Evolutionary conservation across 345 rosid species (phyloP), one percentile per base, ranked within the genome.

Genomic region (Salix caprea): DNA sequence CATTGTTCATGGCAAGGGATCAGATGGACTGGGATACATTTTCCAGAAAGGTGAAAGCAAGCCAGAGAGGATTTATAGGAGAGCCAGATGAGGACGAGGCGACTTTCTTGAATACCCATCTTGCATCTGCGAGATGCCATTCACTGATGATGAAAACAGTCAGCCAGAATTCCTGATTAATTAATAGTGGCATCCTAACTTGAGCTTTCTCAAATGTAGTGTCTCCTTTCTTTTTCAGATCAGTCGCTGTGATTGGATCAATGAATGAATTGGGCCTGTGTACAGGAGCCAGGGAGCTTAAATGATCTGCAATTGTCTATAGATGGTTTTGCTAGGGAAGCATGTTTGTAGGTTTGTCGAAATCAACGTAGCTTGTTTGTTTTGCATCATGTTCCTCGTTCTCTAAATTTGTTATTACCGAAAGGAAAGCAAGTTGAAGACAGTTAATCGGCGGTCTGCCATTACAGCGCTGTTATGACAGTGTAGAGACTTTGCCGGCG

Each of bases 21-120:
- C 75, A 66, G 82, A 94, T 92, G 96, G 90, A 86, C 73, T 94
- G 96, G 98, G 88, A 89, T 60, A 84, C 91, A 19, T 92, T 96
- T 67, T 82, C 97, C 75, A 89, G 82, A 79, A 94, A 88, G 81
- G 96, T 96, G n/a, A 96, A 91, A 85, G 84, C 94, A 8, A 83
- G 87, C 79, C 97, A 96, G 83, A 93, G 93, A 75, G 99, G 97
- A 79, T 96, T 91, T 84, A 90, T 94, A 96, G 99, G 99, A 44
- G 98, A 96, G 84, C 99, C 98, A 1, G 89, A 96, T 79, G 94
- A 94, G 82, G 98, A 71, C 86, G 93, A 12, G 94, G 97, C 30
- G 98, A 96, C 81, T 92, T 93, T 81, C 93, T 90, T 19, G 99
- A 96, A 86, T 91, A 81, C 76, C 99, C 98, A 14, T 83, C 95